Base-by-base conservation (phyloP, 2,329 filamentous ascomycete genomes). In the Stenocarpella maydis region DNA sequence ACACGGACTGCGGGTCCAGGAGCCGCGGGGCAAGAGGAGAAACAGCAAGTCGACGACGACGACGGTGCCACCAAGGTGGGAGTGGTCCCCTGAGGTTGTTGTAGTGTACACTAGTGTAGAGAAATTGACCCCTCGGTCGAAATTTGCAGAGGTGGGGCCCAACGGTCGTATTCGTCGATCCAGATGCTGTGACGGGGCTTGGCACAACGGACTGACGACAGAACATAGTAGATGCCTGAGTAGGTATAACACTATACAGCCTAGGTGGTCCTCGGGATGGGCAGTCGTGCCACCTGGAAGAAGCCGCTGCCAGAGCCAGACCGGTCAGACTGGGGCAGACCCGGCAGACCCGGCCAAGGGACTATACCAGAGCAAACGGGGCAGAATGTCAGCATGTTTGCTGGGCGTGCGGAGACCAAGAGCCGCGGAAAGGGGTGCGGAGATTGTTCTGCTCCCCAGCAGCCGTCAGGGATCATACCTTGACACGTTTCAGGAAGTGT, bases 71-170 rank as follows among this genome's bases (percentile, higher is more conserved):
- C 19, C 58, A 61, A n/a, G 41, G 58, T 61, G 58, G 39, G 39
- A 47, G 21, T 26, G 50, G 34, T 43, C 63, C 63, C 31, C 34
- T 31, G 63, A 21, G 24, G 26, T 45, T 55, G 64, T 66, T 55
- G 9, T n/a, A n/a, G n/a, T n/a, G n/a, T n/a, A n/a, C n/a, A n/a
- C n/a, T n/a, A n/a, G n/a, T n/a, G n/a, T 52, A 45, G 41, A 55
- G 41, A 58, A 19, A 67, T 67, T 39, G 52, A 55, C 9, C 26
- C 26, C 8, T 49, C 52, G 52, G 41, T 67, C 34, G 28, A 58
- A 58, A 43, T 47, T 49, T 47, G 52, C 21, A 49, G 28, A 50
- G 61, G 61, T 58, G 64, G 64, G 41, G n/a, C n/a, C 64, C 64
- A 55, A 41, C 26, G n/a, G 21, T 58, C 41, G 64, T 67, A 58